Conservation (phyloP, 352 stramenopile species). For the Albugo laibachii region DNA sequence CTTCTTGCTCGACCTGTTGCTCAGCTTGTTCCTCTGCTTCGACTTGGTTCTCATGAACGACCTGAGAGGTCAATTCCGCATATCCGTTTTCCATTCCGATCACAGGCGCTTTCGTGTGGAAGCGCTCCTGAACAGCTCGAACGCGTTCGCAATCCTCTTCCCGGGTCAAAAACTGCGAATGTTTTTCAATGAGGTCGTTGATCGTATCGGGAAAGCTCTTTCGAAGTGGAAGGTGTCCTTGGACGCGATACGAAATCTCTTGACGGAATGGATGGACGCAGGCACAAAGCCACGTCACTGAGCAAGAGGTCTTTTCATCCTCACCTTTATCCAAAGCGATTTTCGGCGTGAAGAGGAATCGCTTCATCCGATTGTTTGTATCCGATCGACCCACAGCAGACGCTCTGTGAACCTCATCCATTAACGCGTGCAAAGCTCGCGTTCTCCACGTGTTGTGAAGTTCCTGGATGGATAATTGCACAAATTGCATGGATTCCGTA, state of each 20-base stretch:
- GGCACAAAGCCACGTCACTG: slow-evolving; percentile 23
- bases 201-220: slow-evolving; percentile 56
- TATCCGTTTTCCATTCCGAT: slow-evolving; percentile 35
- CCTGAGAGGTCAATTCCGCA: slow-evolving; percentile 59
- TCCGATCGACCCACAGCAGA: slow-evolving; percentile 1
- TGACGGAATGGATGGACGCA: slow-evolving; percentile 61
- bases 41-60: slow-evolving; percentile 81
- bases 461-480: slow-evolving; percentile 93
- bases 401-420: slow-evolving; percentile 36
- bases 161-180: slow-evolving; percentile 40
- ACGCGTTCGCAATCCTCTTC: slow-evolving; percentile 26
- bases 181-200: slow-evolving; percentile 24
- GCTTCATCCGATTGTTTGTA: slow-evolving; percentile 16
- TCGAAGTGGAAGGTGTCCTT: slow-evolving; percentile 35
- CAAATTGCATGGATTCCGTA: slow-evolving; percentile 98
- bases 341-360: slow-evolving; percentile 30
- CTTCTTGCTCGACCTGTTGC: slow-evolving; percentile 77
- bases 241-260: slow-evolving; percentile 61
- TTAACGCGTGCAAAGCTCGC: slow-evolving; percentile 80
- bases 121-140: slow-evolving; percentile 27
- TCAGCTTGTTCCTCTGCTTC: slow-evolving; percentile 76
- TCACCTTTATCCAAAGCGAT: slow-evolving; percentile 4
- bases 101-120: slow-evolving; percentile 32
- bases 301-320: too few species aligned
- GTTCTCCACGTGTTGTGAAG: slow-evolving; percentile 98